Percentiles rank a stretch among this genome's conserved stretches.
Evolutionary conservation across 1,284 basidiomycete genomes (phyloP).

Genomic region (Puccinia triticina): DNA sequence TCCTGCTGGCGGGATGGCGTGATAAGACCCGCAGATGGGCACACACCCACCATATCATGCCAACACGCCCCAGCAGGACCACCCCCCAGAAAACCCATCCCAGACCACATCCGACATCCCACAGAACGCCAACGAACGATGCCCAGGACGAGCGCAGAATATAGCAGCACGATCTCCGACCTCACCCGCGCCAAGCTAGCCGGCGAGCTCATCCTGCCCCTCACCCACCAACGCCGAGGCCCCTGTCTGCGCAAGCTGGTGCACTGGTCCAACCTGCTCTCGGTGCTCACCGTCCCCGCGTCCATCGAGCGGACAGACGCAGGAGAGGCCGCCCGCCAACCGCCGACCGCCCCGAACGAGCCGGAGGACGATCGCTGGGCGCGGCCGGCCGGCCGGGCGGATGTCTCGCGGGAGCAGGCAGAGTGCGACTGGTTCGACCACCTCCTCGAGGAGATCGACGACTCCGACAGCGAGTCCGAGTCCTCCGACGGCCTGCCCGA

Average conservation of each 20-base stretch:
- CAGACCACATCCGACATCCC: too few species aligned
- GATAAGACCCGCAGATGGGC: too few species aligned
- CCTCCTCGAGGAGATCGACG: constrained; percentile 15
- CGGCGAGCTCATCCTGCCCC: neutral
- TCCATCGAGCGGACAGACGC: neutral
- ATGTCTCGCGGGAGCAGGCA: neutral
- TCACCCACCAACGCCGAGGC: neutral
- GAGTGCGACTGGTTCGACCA: constrained; percentile 23
- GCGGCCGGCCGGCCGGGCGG: too few species aligned
- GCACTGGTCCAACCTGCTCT: constrained; percentile 12
- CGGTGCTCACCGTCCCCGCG: neutral
- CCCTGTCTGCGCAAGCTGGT: constrained; percentile 28
- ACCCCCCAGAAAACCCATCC: too few species aligned
- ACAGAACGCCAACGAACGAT: too few species aligned
- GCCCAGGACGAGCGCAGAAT: too few species aligned
- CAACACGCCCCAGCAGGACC: too few species aligned
- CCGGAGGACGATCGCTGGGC: too few species aligned
- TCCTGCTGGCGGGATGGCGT: too few species aligned
- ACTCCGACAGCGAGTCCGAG: constrained; percentile 23
- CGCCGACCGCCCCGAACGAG: neutral
- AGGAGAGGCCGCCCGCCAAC: neutral
- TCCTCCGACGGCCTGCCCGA: neutral
- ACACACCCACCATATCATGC: too few species aligned
- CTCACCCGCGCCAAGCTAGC: constrained; percentile 9
- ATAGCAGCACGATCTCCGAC: neutral